A percentile compares a stretch with the other conserved stretches of the same genome.
phyloP scores from a whole-genome alignment of 2,329 filamentous ascomycete genomes.

The Cytospora piceicola region DNA sequence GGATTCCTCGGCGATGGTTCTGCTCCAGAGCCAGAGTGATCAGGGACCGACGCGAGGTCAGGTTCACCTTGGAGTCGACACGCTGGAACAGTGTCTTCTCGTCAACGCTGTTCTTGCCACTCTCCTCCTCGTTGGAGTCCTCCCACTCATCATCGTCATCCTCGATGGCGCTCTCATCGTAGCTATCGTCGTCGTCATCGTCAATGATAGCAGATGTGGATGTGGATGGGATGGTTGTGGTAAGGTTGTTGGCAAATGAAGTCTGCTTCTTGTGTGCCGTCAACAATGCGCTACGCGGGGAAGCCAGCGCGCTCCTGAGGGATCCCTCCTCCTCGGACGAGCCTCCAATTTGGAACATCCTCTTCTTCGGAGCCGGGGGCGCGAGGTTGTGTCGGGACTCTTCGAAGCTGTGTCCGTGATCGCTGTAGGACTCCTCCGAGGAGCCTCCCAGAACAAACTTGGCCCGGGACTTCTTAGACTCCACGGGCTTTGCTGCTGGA shows the following conservation, averaged over 20 bases:
- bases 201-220: conserved; percentile 44
- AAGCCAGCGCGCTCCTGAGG: conserved; percentile 58
- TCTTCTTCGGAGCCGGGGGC: conserved; percentile 43
- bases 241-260: conserved; percentile 79
- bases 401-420: conserved; percentile 51
- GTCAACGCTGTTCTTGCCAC: conserved; percentile 80
- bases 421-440: conserved; percentile 75
- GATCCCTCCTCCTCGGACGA: conserved; percentile 81
- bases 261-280: conserved; percentile 71
- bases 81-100: conserved; percentile 84
- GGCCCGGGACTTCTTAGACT: conserved; percentile 63
- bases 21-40: conserved; percentile 87
- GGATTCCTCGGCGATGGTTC: conserved; percentile 67
- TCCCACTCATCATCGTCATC: conserved; percentile 71
- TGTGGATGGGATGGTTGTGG: conserved; percentile 64
- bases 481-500: conserved; percentile 67
- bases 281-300: conserved; percentile 48
- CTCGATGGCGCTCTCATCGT: conserved; percentile 82
- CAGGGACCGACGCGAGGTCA: conserved; percentile 84
- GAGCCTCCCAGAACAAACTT: conserved; percentile 77
- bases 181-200: conserved; percentile 62
- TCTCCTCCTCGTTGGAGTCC: conserved; percentile 72
- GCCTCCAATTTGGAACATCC: conserved; percentile 58
- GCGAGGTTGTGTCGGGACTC: conserved; percentile 40
- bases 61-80: conserved; percentile 83